Evolutionary conservation across 495 filamentous ascomycete genomes (phyloP), one percentile per base, ranked within the genome.

Genomic region (Hyaloscypha variabilis): DNA sequence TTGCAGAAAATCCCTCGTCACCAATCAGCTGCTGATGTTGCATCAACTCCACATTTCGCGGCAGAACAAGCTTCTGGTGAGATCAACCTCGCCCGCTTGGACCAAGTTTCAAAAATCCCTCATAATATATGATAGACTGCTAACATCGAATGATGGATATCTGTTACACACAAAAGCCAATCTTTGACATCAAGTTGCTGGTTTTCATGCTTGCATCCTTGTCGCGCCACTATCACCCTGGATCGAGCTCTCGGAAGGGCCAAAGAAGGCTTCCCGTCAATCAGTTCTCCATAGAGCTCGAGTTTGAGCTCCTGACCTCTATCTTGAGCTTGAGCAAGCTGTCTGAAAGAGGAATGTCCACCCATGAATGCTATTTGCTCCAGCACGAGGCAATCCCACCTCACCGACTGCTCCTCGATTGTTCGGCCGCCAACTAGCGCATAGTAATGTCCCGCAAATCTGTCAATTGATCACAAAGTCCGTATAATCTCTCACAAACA

Each of bases 1-100:
- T 46, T 46, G 39, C 39, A 34, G 39, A 46, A 46, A 46, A 46
- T 46, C 39, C 39, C 39, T 46, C 39, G 19, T 46, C 39, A 46
- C 39, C 39, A 46, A 46, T 46, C 39, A 4, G 8, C 11, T 46
- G 17, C 39, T 46, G 39, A 10, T 4, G 11, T 1, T 17, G 39
- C 3, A 46, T 46, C 39, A 46, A 46, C 39, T 46, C 39, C 39
- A 46, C 39, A 46, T 46, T 46, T 19, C 39, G 11, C 39, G 11
- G 14, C 39, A 46, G 39, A 46, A 46, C 17, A 46, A 46, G 39
- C 39, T 46, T 46, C 14, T 46, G 39, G 39, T 13, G 31, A 34
- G 19, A 46, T 19, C 11, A 14, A 19, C 39, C 39, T 17, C 4
- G 11, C 1, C 39, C 39, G 39, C 39, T 46, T 14, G 39, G 39